phyloP scores from a whole-genome alignment of 2,329 filamentous ascomycete genomes.

The Aspergillus thermomutatus region DNA sequence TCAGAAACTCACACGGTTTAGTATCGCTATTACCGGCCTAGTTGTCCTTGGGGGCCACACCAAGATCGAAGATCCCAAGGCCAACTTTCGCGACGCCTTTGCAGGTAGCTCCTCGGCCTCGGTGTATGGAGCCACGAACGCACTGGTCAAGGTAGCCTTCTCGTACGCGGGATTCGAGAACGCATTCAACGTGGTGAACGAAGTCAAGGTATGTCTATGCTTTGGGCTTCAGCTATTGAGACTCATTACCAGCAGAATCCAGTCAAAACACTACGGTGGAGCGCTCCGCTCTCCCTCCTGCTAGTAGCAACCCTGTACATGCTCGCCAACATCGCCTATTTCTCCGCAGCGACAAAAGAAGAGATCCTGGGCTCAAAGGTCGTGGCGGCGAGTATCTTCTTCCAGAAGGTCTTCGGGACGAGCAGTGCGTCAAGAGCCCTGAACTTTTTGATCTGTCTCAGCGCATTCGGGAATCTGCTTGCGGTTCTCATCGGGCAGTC shows the following conservation, averaged over 20 bases:
- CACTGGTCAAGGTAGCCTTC: conserved; percentile 58
- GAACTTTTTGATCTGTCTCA: conserved; percentile 56
- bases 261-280: conserved; percentile 52
- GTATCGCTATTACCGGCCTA: conserved; percentile 57
- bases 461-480: conserved; percentile 58
- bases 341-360: conserved; percentile 54
- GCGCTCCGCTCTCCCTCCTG: conserved; percentile 49
- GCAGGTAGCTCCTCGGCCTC: conserved; percentile 44
- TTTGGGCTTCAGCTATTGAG: not conserved
- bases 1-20: conserved; percentile 2
- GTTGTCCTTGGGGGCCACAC: conserved; percentile 60
- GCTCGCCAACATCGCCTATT: conserved; percentile 60
- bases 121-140: conserved; percentile 51
- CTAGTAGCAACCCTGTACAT: conserved; percentile 56
- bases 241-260: conserved; percentile 45
- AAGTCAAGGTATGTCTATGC: conserved; percentile 46
- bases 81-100: conserved; percentile 57
- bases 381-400: conserved; percentile 58
- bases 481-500: conserved; percentile 55
- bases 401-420: conserved; percentile 55
- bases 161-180: conserved; percentile 58
- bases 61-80: conserved; percentile 47
- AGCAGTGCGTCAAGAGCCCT: conserved; percentile 50
- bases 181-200: conserved; percentile 61
- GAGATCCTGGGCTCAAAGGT: conserved; percentile 53